Evolutionary conservation across 305 asterid genomes (phyloP).

Genomic region (Solanum hybrid): DNA sequence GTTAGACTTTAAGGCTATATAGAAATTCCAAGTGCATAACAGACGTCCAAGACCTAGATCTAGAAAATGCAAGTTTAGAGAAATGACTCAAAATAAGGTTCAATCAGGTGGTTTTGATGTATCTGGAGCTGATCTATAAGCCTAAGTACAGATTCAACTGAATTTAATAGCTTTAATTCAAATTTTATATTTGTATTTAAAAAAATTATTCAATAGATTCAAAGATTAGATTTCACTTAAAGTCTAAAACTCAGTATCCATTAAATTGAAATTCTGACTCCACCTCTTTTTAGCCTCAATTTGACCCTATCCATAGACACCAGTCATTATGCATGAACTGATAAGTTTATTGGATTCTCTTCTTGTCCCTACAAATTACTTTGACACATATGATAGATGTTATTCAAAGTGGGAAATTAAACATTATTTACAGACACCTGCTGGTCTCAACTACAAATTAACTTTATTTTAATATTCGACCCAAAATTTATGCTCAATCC

Average conservation of each 20-base stretch:
- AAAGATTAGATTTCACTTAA: neutral
- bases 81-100: neutral
- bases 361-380: neutral
- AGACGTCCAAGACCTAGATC: neutral
- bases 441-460: neutral
- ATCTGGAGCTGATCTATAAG: neutral
- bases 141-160: rapidly evolving
- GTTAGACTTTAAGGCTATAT: neutral
- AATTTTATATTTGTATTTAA: neutral
- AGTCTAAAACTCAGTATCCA: neutral
- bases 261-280: neutral
- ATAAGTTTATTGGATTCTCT: neutral
- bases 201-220: no score
- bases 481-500: neutral
- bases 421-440: neutral
- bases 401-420: neutral
- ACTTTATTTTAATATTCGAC: neutral
- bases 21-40: neutral
- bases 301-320: neutral
- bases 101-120: neutral
- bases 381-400: neutral
- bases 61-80: neutral
- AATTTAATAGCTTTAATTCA: neutral
- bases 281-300: rapidly evolving
- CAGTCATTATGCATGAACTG: neutral